These are phyloP conservation scores for Penicillium frequentans DNA, from an alignment of 2,329 filamentous ascomycete species.

Conservation along the genomic window DNA sequence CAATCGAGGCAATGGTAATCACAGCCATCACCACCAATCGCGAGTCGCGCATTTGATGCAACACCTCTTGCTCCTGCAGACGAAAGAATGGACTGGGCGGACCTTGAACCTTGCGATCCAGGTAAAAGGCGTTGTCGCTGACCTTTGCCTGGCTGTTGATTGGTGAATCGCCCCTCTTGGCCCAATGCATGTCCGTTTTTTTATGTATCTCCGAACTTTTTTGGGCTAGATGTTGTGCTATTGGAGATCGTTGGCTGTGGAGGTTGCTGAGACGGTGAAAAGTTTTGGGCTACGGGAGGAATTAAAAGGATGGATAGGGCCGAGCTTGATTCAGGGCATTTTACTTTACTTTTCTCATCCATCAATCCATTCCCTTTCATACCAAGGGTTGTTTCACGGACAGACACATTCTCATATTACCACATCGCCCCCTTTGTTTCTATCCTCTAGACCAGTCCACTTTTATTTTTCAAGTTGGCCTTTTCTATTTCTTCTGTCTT, in stretches of 20 bases:
- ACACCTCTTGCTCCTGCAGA: neutral
- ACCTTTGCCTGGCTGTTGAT: constrained; percentile 13
- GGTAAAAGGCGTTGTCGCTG: constrained; percentile 6
- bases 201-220: neutral
- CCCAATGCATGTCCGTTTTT: constrained; percentile 9
- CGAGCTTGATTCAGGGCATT: neutral
- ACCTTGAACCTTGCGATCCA: neutral
- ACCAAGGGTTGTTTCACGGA: neutral
- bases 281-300: neutral
- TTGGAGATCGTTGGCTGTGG: neutral
- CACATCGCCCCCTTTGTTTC: neutral
- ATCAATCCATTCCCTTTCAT: neutral
- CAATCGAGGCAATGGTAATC: constrained; percentile 10
- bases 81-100: neutral
- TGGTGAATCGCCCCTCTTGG: constrained; percentile 3
- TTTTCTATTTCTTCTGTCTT: neutral
- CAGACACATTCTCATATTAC: neutral
- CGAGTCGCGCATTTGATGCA: constrained; percentile 8
- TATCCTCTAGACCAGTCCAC: neutral
- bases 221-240: neutral
- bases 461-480: neutral
- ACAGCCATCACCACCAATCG: constrained; percentile 9
- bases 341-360: neutral
- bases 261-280: constrained; percentile 3
- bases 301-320: constrained; percentile 1